Base-by-base conservation (phyloP, 2,329 filamentous ascomycete genomes). In the Neurospora sp. region DNA sequence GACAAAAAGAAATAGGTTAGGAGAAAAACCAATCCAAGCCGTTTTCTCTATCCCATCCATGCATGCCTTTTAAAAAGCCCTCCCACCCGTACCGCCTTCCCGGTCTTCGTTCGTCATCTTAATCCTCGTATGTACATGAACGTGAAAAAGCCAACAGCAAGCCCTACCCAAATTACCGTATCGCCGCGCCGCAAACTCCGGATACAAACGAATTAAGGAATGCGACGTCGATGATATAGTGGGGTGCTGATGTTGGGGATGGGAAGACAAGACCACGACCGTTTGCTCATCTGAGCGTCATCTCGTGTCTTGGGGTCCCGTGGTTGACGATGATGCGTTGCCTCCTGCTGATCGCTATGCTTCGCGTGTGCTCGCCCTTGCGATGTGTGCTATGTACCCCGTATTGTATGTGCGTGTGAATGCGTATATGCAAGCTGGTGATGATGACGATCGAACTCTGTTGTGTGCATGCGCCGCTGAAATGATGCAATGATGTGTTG, bases 381-480 rank as follows among this genome's bases (percentile, higher is more conserved):
- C 12, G 52, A 6, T 62, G 52, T 62, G 23, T 62, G 52, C 23
- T 33, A 57, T 57, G 46, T 28, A 62, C 15, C 52, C 52, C 52
- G 43, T 62, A 62, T 62, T 36, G 52, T 62, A 62, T 62, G 52
- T 62, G 52, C 52, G 28, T 62, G 2, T 62, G 52, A 62, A 62
- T 62, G 52, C 52, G 52, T 62, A 62, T 62, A 62, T 62, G 52
- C 52, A 62, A 62, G 28, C 17, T 62, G 66, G 80, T 79, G 74
- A 84, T 80, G 72, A 86, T 69, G 80, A 80, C 71, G 85, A 87
- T 71, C 43, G 33, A 52, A 28, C 19, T 28, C 67, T 68, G 38
- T 37, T 46, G 33, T 62, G 23, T 62, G 28, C 52, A 62, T 62
- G 23, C 52, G 52, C 28, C 52, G 52, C 28, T 62, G 52, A 33